phyloP scores from a whole-genome alignment of 495 filamentous ascomycete species.

The Neurospora sp. region DNA sequence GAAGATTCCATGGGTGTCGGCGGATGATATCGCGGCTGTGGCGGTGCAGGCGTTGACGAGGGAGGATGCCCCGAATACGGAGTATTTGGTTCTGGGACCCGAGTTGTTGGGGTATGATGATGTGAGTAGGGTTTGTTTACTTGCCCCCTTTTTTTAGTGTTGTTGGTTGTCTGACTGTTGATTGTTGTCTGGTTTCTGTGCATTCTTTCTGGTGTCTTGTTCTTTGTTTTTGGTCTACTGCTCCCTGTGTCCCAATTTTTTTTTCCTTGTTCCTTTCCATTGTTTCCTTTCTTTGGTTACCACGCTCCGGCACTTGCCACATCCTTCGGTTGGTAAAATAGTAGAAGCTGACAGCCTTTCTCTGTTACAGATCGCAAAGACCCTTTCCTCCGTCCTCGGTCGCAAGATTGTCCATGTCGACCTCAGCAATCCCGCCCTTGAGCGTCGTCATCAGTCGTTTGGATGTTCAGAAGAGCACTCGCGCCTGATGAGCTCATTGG shows the following conservation, averaged over 20 bases:
- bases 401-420: constrained; percentile 36
- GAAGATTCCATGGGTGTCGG: constrained; percentile 37
- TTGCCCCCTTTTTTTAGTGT: not conserved
- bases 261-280: too few relatives aligned
- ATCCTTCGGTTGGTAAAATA: too few relatives aligned
- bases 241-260: too few relatives aligned
- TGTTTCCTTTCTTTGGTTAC: too few relatives aligned
- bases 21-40: constrained; percentile 38
- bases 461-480: constrained; percentile 30
- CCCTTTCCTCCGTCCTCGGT: constrained; percentile 27
- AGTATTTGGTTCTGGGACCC: constrained; percentile 35
- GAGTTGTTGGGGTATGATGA: constrained; percentile 37
- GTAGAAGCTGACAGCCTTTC: not conserved
- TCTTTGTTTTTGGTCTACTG: too few relatives aligned
- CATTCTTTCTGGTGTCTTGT: too few relatives aligned
- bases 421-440: constrained; percentile 23
- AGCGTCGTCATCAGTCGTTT: constrained; percentile 7
- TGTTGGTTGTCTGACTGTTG: too few relatives aligned
- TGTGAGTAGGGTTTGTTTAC: constrained; percentile 18
- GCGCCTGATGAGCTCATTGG: constrained; percentile 23
- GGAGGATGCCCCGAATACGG: constrained; percentile 30
- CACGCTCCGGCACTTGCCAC: too few relatives aligned
- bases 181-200: too few relatives aligned
- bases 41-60: constrained; percentile 33
- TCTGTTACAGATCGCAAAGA: constrained; percentile 28